Percentiles rank a stretch among this genome's conserved stretches.
Conservation (phyloP, 2,329 filamentous ascomycete species). For the Hymenoscyphus repandus region DNA sequence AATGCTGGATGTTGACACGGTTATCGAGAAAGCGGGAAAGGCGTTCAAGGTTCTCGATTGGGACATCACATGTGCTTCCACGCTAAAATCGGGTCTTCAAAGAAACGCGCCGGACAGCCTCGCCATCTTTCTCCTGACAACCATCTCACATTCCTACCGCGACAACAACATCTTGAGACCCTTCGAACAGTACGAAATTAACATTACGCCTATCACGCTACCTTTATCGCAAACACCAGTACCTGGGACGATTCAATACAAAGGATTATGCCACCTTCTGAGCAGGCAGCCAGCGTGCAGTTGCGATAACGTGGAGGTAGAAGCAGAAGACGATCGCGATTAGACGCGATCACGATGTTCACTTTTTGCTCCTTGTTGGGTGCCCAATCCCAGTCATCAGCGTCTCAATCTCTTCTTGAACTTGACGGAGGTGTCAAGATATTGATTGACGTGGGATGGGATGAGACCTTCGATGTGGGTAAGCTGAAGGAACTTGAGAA, state of each 20-base stretch:
- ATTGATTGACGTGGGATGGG: slow-evolving; percentile 92
- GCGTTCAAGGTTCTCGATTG: not conserved
- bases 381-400: slow-evolving; percentile 78
- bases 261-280: not conserved
- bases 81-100: not conserved
- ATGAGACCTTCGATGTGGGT: slow-evolving; percentile 78
- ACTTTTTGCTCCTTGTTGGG: slow-evolving; percentile 90
- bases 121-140: not conserved
- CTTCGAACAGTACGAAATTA: too few relatives aligned
- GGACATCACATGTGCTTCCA: not conserved
- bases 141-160: not conserved
- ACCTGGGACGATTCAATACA: not conserved
- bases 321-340: not conserved
- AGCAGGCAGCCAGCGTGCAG: not conserved
- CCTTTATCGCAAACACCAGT: not conserved
- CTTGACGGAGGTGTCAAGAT: slow-evolving; percentile 96
- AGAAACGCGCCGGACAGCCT: not conserved
- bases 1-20: slow-evolving; percentile 18
- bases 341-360: slow-evolving; percentile 61
- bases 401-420: slow-evolving; percentile 92
- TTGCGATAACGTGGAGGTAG: slow-evolving; percentile 10
- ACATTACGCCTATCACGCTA: too few relatives aligned
- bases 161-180: not conserved
- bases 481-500: slow-evolving; percentile 87
- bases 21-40: slow-evolving; percentile 12